A percentile compares a stretch with the other conserved stretches of the same genome.
Conservation (phyloP, 1,284 basidiomycete genomes). For the Apiotrichum brassicae region DNA sequence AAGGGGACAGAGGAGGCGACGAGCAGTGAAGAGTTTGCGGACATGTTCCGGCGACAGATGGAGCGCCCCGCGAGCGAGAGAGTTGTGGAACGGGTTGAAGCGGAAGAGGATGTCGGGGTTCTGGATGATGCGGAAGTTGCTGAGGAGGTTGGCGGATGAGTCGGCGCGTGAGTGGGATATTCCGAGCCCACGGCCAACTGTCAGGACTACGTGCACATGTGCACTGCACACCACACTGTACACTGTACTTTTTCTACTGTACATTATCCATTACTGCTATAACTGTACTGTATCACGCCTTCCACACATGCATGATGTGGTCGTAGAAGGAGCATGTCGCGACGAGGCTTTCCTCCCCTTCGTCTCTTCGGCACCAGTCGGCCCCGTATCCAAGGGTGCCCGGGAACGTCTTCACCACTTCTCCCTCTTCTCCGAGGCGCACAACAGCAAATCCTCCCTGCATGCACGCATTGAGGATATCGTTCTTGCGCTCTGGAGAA, state of each 20-base stretch:
- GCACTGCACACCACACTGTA: no score
- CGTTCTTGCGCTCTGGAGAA: slow-evolving; percentile 53
- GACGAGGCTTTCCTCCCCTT: slow-evolving; percentile 53
- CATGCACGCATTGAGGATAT: slow-evolving; percentile 90
- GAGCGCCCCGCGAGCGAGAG: slow-evolving; percentile 21
- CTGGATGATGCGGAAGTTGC: no score
- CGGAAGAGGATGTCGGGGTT: no score
- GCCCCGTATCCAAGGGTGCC: slow-evolving; percentile 85
- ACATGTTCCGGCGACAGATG: slow-evolving; percentile 61
- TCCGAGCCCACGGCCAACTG: no score
- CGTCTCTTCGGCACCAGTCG: slow-evolving; percentile 67
- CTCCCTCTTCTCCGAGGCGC: slow-evolving; percentile 47
- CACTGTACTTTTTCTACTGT: no score
- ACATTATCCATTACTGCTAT: no score
- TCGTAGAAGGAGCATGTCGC: slow-evolving; percentile 98
- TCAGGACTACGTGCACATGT: no score
- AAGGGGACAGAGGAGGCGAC: slow-evolving; percentile 53
- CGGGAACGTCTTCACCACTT: slow-evolving; percentile 63
- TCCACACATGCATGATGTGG: slow-evolving; percentile 76
- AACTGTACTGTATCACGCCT: slow-evolving; percentile 53
- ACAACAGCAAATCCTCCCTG: slow-evolving; percentile 91
- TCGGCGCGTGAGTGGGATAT: no score
- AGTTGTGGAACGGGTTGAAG: background rate
- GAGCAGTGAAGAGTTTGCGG: slow-evolving; percentile 55
- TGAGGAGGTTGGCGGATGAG: no score